These are phyloP conservation scores for Nymphaea thermarum DNA, from an alignment of 164 flowering plant species.

Conservation along the genomic window DNA sequence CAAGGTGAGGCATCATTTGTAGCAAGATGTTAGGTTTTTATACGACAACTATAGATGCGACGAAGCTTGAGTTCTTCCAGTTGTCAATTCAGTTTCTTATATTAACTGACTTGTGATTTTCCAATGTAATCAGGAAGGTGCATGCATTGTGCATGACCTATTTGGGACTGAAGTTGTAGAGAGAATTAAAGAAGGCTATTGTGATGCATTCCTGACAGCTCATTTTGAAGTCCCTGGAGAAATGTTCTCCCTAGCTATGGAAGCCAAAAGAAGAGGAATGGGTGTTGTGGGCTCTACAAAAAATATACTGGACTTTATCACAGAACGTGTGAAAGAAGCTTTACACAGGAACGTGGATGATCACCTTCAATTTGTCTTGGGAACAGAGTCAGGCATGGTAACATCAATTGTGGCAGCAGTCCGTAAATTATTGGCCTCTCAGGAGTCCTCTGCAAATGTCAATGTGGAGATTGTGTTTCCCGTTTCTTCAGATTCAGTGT, in stretches of 20 bases:
- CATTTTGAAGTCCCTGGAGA: slow-evolving; percentile 99
- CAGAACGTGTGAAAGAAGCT: slow-evolving; percentile 67
- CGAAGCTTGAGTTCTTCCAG: background rate
- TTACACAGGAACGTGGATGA: slow-evolving; percentile 65
- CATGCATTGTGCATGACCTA: slow-evolving; percentile 93
- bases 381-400: slow-evolving; percentile 98
- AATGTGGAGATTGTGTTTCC: slow-evolving; percentile 90
- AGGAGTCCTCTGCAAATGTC: slow-evolving; percentile 32
- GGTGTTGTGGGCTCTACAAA: slow-evolving; percentile 98
- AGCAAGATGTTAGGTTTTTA: background rate
- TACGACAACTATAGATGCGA: background rate
- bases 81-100: background rate
- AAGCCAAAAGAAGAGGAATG: slow-evolving; percentile 96
- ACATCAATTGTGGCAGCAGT: slow-evolving; percentile 86
- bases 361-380: slow-evolving; percentile 88
- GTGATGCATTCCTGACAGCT: slow-evolving; percentile 87
- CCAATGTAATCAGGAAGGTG: slow-evolving; percentile 53
- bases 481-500: slow-evolving; percentile 79
- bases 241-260: slow-evolving; percentile 96
- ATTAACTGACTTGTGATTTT: background rate
- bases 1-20: slow-evolving; percentile 33
- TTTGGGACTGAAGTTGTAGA: slow-evolving; percentile 90
- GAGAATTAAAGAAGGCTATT: slow-evolving; percentile 71
- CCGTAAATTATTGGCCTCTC: slow-evolving; percentile 38
- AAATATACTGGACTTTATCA: slow-evolving; percentile 88